Conservation (phyloP, 495 filamentous ascomycete species). For the Tuber umbilicatum region DNA sequence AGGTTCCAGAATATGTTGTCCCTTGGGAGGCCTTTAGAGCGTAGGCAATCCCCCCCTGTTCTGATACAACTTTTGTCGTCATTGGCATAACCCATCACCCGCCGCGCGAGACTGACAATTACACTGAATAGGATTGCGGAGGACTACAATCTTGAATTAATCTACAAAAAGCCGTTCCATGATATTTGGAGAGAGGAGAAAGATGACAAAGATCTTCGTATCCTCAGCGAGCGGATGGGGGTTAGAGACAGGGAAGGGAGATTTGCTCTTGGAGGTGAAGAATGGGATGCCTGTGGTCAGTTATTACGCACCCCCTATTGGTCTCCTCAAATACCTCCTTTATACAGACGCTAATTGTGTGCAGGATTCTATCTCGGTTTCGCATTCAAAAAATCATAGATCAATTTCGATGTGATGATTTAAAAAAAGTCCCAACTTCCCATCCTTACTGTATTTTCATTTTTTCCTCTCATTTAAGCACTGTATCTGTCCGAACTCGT, state of each 20-base stretch:
- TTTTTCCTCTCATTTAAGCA: neutral
- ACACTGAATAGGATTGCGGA: constrained; percentile 59
- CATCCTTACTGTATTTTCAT: neutral
- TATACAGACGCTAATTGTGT: neutral
- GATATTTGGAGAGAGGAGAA: constrained; percentile 90
- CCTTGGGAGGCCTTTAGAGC: constrained; percentile 95
- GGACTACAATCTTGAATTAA: constrained; percentile 90
- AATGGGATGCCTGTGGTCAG: constrained; percentile 42
- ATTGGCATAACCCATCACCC: neutral
- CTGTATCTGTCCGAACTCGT: neutral
- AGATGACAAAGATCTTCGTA: constrained; percentile 67
- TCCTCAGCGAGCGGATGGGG: constrained; percentile 87
- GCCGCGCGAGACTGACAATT: neutral
- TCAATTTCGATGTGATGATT: neutral
- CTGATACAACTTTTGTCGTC: constrained; percentile 26
- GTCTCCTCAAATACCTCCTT: neutral
- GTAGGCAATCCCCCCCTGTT: constrained; percentile 39
- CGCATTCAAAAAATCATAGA: constrained; percentile 39
- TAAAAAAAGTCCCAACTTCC: constrained; percentile 2
- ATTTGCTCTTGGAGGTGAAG: constrained; percentile 33
- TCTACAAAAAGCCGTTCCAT: constrained; percentile 80
- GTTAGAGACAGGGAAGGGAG: constrained; percentile 58
- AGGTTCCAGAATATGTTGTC: constrained; percentile 94
- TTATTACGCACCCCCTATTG: constrained; percentile 6
- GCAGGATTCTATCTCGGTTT: constrained; percentile 40